Conservation (phyloP, 2,329 filamentous ascomycete genomes). For the Atkinsonella hypoxylon region DNA sequence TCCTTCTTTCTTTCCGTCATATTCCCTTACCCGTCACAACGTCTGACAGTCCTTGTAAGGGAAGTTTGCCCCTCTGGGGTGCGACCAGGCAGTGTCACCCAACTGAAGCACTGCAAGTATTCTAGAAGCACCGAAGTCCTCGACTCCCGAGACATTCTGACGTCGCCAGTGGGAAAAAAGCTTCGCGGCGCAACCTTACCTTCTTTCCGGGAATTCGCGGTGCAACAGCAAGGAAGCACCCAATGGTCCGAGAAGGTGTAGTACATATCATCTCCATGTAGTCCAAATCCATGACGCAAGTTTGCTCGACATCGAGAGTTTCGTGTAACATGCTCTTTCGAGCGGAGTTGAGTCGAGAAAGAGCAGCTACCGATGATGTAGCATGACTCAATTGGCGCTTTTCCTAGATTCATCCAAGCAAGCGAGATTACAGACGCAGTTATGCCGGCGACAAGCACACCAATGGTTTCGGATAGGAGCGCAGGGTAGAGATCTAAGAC, state of each 20-base stretch:
- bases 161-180: neutral
- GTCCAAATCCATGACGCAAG: neutral
- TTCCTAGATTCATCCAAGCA: neutral
- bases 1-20: neutral
- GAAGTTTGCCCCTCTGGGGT: constrained; percentile 1
- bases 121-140: constrained; percentile 2
- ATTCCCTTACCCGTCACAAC: neutral
- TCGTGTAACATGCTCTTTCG: neutral
- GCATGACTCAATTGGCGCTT: neutral
- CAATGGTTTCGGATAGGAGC: too few relatives aligned
- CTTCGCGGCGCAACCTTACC: neutral
- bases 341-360: neutral
- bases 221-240: neutral
- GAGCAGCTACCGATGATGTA: neutral
- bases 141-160: constrained; percentile 1
- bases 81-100: constrained; percentile 1
- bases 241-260: neutral
- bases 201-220: neutral
- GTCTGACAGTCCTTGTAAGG: neutral
- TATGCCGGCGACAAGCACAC: too few relatives aligned
- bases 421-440: neutral
- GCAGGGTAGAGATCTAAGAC: too few relatives aligned
- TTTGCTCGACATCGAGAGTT: neutral
- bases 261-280: neutral
- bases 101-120: constrained; percentile 1